Evolutionary conservation across 2,329 filamentous ascomycete species (phyloP).

Genomic region (Talaromyces sp.): DNA sequence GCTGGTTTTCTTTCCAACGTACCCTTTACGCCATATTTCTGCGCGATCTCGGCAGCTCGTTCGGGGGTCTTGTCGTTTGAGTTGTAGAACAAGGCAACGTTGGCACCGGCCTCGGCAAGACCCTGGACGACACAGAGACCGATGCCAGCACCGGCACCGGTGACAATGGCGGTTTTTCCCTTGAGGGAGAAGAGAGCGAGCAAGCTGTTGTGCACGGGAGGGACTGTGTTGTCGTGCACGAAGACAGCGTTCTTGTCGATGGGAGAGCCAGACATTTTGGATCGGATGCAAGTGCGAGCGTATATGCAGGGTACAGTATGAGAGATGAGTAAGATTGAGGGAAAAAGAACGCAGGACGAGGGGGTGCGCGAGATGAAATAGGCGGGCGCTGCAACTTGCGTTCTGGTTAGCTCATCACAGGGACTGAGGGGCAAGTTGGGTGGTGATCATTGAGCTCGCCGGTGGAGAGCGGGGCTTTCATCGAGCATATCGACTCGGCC

Average conservation of each 20-base stretch:
- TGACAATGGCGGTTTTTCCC: conserved; percentile 65
- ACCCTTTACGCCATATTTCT: conserved; percentile 65
- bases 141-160: conserved; percentile 66
- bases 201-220: conserved; percentile 44
- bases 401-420: not conserved
- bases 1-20: conserved; percentile 24
- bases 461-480: not conserved
- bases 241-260: conserved; percentile 45
- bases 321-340: not conserved
- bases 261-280: conserved; percentile 31
- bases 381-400: conserved; percentile 1
- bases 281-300: not conserved
- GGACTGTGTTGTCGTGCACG: conserved; percentile 52
- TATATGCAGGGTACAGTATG: conserved; percentile 7
- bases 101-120: conserved; percentile 65
- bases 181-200: conserved; percentile 65
- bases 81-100: conserved; percentile 70
- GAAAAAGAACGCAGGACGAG: not conserved
- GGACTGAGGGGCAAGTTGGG: conserved; percentile 3
- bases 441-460: conserved; percentile 9
- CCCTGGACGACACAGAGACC: conserved; percentile 61
- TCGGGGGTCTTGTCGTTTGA: conserved; percentile 61
- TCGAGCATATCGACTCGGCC: not conserved
- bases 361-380: not conserved
- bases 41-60: conserved; percentile 59